A percentile compares a stretch with the other conserved stretches of the same genome.
Conservation (phyloP, 1,284 basidiomycete genomes). For the Fistulina hepatica region DNA sequence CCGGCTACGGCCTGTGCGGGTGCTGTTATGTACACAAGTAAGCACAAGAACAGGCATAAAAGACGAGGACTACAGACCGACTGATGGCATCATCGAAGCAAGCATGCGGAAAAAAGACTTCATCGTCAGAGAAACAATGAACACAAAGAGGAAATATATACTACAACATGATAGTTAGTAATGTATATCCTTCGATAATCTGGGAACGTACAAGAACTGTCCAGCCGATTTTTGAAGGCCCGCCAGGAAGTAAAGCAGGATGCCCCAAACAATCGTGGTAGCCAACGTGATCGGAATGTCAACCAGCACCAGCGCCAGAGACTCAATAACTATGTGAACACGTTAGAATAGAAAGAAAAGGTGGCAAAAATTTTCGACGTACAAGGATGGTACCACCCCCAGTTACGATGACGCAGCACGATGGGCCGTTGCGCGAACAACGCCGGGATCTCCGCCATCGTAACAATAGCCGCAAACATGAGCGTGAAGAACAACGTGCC, state of each 20-base stretch:
- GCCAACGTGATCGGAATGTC: constrained; percentile 56
- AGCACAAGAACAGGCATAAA: background rate
- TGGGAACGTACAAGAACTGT: constrained; percentile 48
- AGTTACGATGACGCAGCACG: constrained; percentile 46
- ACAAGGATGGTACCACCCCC: constrained; percentile 55
- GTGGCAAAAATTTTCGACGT: background rate
- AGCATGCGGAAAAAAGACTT: constrained; percentile 43
- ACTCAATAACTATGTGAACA: constrained; percentile 33
- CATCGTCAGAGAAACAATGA: constrained; percentile 35
- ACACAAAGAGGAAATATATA: constrained; percentile 37
- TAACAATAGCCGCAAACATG: constrained; percentile 40
- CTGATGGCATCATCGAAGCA: constrained; percentile 34
- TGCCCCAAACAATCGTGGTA: constrained; percentile 37
- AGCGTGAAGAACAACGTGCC: constrained; percentile 63
- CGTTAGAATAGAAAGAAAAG: background rate
- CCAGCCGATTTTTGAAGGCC: constrained; percentile 39
- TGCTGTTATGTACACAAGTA: constrained; percentile 17
- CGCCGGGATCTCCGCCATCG: constrained; percentile 67
- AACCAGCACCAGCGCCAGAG: constrained; percentile 58
- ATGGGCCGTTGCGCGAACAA: constrained; percentile 67
- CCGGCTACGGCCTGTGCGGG: constrained; percentile 40
- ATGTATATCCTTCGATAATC: background rate
- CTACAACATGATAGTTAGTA: constrained; percentile 20
- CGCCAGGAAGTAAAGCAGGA: constrained; percentile 59
- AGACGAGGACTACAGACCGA: constrained; percentile 7